phyloP scores from a whole-genome alignment of 495 filamentous ascomycete species.

The Penicillium salamii region DNA sequence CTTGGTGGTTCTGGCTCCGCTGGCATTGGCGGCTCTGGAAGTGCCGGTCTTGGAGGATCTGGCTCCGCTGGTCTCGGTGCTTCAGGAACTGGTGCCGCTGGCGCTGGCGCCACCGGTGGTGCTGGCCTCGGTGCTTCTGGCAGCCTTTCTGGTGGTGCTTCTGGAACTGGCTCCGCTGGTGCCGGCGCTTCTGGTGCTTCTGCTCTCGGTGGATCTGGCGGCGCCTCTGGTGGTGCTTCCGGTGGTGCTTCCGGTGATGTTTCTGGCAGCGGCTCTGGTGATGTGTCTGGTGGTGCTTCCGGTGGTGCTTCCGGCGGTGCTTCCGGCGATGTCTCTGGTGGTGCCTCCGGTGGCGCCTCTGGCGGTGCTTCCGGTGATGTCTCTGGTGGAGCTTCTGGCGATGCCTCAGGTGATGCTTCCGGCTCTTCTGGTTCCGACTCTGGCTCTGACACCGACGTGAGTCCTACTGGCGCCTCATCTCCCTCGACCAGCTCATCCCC shows the following conservation, averaged over 20 bases:
- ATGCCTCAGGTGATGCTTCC: slow-evolving; percentile 1
- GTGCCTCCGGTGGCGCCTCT: slow-evolving; percentile 1
- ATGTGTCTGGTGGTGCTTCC: not conserved
- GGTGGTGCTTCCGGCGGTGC: not conserved
- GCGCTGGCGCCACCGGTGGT: too few relatives aligned
- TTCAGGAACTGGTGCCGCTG: not conserved
- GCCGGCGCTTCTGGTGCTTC: not conserved
- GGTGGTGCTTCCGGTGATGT: slow-evolving; percentile 2
- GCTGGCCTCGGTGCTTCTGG: slow-evolving; percentile 2
- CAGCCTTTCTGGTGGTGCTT: not conserved
- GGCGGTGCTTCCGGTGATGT: not conserved
- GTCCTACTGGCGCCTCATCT: slow-evolving; percentile 8
- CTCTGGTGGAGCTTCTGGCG: not conserved
- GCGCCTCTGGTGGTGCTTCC: not conserved
- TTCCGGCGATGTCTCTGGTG: slow-evolving; percentile 6
- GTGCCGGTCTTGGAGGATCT: not conserved
- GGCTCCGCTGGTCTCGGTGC: not conserved
- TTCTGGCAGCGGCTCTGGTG: not conserved
- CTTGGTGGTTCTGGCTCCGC: not conserved
- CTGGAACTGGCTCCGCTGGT: not conserved
- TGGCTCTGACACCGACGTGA: slow-evolving; percentile 9
- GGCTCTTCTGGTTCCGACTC: too few relatives aligned
- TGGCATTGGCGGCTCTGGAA: not conserved
- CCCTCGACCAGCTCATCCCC: slow-evolving; percentile 6
- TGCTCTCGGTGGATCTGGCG: not conserved